These are phyloP conservation scores for Globisporangium megalacanthum DNA, from an alignment of 352 stramenopile species.

Conservation along the genomic window DNA sequence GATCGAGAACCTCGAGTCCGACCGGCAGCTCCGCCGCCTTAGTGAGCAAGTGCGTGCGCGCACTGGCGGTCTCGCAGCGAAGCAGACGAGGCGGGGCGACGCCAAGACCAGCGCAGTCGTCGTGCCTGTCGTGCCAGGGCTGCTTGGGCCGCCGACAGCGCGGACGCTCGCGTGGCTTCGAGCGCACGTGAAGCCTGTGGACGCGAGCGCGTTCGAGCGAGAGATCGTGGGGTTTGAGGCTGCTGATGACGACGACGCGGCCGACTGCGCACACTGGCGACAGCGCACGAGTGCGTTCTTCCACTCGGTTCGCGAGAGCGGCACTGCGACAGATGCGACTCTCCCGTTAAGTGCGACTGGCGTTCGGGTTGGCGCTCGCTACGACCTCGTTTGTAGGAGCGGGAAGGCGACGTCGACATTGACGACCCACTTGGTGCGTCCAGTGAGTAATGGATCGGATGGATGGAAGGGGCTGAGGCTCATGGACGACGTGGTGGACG, in stretches of 20 bases:
- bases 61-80: neutral
- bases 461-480: too few relatives aligned
- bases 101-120: slow-evolving; percentile 31
- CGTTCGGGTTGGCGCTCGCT: neutral
- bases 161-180: neutral
- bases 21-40: slow-evolving; percentile 50
- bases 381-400: slow-evolving; percentile 24
- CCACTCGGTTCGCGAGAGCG: slow-evolving; percentile 9
- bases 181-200: neutral
- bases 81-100: slow-evolving; percentile 6
- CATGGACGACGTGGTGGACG: too few relatives aligned
- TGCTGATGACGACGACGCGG: slow-evolving; percentile 1
- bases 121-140: slow-evolving; percentile 10
- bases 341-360: neutral
- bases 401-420: slow-evolving; percentile 2
- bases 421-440: slow-evolving; percentile 22
- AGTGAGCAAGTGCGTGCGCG: slow-evolving; percentile 51
- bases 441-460: too few relatives aligned
- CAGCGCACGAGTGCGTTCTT: slow-evolving; percentile 17
- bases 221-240: slow-evolving; percentile 11
- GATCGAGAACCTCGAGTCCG: slow-evolving; percentile 59
- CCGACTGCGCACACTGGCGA: neutral
- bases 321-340: too few relatives aligned
- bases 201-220: neutral
- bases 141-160: neutral